phyloP scores from a whole-genome alignment of 169 alveolate species.

The Eimeria praecox region DNA sequence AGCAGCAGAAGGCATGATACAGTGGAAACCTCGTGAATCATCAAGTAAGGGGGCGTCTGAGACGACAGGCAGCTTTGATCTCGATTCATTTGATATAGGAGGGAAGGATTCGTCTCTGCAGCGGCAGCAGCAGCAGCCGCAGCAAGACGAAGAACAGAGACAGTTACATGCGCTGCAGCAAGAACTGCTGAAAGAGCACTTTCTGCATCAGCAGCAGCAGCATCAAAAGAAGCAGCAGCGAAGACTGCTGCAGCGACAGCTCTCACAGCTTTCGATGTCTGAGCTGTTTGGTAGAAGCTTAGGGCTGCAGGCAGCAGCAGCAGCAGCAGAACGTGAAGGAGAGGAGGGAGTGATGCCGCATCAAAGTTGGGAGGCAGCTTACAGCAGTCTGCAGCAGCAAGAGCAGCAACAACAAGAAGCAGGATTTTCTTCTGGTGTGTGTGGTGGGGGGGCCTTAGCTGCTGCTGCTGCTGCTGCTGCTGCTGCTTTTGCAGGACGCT shows the following conservation, averaged over 20 bases:
- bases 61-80: slow-evolving; percentile 1
- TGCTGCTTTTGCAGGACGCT: neutral
- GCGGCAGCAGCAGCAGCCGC: slow-evolving; percentile 41
- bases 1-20: neutral
- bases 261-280: neutral
- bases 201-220: slow-evolving; percentile 4
- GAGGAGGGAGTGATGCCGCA: neutral
- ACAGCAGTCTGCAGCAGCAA: neutral
- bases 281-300: neutral
- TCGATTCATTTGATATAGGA: slow-evolving; percentile 1
- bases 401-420: neutral
- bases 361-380: neutral
- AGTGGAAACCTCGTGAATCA: neutral
- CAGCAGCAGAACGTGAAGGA: neutral
- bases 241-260: neutral
- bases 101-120: neutral
- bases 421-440: neutral
- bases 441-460: neutral
- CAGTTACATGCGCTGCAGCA: slow-evolving; percentile 4
- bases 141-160: neutral
- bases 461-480: neutral
- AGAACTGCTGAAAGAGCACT: neutral
- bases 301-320: neutral
- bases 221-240: neutral
- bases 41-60: slow-evolving; percentile 6